Conservation (phyloP, 2,329 filamentous ascomycete genomes). For the Fusarium metavorans region DNA sequence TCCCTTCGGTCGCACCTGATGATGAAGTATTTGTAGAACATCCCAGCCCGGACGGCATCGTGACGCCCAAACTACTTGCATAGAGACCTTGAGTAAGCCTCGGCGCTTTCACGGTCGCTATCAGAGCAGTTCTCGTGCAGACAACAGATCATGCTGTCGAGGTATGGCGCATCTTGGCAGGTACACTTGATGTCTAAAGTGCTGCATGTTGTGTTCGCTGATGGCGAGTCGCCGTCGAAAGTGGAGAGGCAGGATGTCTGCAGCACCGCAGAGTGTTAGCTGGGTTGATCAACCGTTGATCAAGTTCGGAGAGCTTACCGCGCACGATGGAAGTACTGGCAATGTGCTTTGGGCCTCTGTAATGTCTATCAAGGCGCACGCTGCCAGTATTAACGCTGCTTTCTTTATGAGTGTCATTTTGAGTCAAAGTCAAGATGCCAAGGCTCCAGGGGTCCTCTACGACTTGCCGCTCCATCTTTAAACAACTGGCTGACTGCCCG, state of each 20-base stretch:
- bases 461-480: background rate
- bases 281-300: background rate
- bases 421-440: background rate
- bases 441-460: background rate
- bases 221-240: background rate
- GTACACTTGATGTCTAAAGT: background rate
- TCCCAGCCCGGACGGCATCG: background rate
- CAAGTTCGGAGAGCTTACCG: background rate
- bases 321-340: background rate
- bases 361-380: background rate
- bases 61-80: background rate
- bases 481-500: background rate
- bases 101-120: background rate
- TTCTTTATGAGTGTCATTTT: background rate
- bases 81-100: background rate
- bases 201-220: background rate
- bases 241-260: background rate
- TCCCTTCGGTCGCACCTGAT: background rate
- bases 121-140: background rate
- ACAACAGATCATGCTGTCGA: background rate
- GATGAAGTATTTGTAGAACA: background rate
- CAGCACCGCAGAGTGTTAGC: background rate
- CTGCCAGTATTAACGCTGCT: background rate
- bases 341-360: background rate
- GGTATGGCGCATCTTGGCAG: background rate